phyloP scores from a whole-genome alignment of 805 yeast species.

The Komagataella kurtzmanii region DNA sequence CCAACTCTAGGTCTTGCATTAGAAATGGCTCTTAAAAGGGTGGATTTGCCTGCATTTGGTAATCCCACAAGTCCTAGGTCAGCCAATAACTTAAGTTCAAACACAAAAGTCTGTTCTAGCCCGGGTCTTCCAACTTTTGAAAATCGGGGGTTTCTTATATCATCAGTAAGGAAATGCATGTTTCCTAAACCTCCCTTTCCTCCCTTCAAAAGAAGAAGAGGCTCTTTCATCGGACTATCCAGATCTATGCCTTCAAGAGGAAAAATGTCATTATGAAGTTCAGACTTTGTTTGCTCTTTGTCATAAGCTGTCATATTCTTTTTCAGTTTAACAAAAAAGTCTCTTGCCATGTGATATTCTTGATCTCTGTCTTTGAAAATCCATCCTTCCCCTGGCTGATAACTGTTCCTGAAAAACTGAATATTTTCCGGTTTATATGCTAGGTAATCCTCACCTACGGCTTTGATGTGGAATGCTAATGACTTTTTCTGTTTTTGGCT shows the following conservation, averaged over 20 bases:
- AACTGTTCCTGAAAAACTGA: conserved; percentile 54
- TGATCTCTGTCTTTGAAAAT: conserved; percentile 66
- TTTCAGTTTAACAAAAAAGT: conserved; percentile 53
- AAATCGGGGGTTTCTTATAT: conserved; percentile 82
- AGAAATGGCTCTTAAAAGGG: conserved; percentile 75
- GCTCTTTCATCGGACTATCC: conserved; percentile 43
- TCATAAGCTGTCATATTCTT: conserved; percentile 57
- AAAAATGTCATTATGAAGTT: conserved; percentile 49
- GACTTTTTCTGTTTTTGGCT: conserved; percentile 6
- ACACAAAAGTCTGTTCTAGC: conserved; percentile 48
- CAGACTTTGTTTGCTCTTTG: conserved; percentile 38
- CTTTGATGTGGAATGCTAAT: conserved; percentile 13
- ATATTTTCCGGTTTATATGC: conserved; percentile 23
- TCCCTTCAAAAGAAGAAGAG: conserved; percentile 62
- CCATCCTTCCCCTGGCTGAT: conserved; percentile 77
- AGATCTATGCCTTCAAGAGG: conserved; percentile 80
- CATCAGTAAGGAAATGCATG: conserved; percentile 81
- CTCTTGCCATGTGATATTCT: conserved; percentile 50
- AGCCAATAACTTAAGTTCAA: conserved; percentile 82
- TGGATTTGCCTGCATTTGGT: conserved; percentile 95
- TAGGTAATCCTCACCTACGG: conserved; percentile 10
- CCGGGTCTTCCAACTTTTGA: conserved; percentile 70
- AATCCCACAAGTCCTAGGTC: conserved; percentile 90
- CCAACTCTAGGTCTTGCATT: conserved; percentile 86
- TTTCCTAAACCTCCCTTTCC: conserved; percentile 95